These are phyloP conservation scores for Penicillium vulpinum DNA, from an alignment of 2,329 filamentous ascomycete species.

Conservation along the genomic window DNA sequence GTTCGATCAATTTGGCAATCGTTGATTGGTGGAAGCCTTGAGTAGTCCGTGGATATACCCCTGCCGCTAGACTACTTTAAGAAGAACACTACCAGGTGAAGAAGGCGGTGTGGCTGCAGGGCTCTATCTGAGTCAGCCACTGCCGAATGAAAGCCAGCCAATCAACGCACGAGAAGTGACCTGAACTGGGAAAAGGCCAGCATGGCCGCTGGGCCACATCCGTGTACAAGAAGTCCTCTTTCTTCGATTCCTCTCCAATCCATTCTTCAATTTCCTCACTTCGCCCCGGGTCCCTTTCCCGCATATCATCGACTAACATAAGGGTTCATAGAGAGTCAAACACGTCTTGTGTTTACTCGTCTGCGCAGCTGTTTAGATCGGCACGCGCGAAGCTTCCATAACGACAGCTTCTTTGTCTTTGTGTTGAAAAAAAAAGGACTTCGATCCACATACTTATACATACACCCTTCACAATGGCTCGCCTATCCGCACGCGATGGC, in stretches of 20 bases:
- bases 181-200: constrained; percentile 47
- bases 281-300: constrained; percentile 19
- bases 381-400: constrained; percentile 7
- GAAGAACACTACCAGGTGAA: background rate
- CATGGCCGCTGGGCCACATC: constrained; percentile 41
- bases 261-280: constrained; percentile 24
- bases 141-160: constrained; percentile 26
- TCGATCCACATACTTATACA: constrained; percentile 16
- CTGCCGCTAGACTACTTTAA: background rate
- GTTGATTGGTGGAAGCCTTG: constrained; percentile 16
- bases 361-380: constrained; percentile 11
- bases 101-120: constrained; percentile 23
- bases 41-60: constrained; percentile 7
- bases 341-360: constrained; percentile 15
- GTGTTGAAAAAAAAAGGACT: constrained; percentile 13
- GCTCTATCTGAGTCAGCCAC: constrained; percentile 31
- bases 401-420: constrained; percentile 15
- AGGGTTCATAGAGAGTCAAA: constrained; percentile 22
- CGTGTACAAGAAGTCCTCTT: constrained; percentile 36
- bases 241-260: constrained; percentile 18
- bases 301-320: constrained; percentile 11
- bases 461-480: constrained; percentile 52
- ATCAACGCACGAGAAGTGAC: constrained; percentile 42
- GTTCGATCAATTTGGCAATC: constrained; percentile 29
- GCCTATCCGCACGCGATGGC: constrained; percentile 58